phyloP scores from a whole-genome alignment of 257 asterid species.

The Leonotis leonurus region DNA sequence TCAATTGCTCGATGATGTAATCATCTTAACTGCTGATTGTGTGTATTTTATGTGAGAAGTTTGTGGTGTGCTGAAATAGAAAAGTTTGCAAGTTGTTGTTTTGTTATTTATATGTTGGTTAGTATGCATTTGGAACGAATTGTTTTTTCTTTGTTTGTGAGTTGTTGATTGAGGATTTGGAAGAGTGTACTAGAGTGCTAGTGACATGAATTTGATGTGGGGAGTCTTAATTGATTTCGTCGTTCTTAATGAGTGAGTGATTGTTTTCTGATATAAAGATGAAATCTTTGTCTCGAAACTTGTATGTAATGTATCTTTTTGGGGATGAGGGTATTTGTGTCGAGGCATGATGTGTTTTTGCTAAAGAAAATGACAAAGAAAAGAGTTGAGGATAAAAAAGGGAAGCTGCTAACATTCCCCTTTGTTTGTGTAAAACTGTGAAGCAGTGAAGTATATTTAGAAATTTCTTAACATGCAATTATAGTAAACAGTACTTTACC shows the following conservation, averaged over 20 bases:
- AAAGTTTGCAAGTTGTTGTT: background rate
- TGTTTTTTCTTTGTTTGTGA: background rate
- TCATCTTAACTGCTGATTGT: slow-evolving; percentile 1
- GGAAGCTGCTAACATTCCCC: background rate
- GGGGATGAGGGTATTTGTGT: background rate
- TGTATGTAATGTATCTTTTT: no score
- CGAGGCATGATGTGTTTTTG: background rate
- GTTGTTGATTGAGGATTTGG: background rate
- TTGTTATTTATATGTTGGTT: background rate
- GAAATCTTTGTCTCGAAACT: no score
- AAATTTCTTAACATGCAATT: background rate
- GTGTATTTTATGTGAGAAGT: background rate
- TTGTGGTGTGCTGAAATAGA: background rate
- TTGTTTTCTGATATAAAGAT: background rate
- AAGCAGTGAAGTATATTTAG: background rate
- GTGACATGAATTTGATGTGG: background rate
- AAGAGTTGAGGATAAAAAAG: background rate
- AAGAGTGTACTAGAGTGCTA: background rate
- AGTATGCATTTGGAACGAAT: background rate
- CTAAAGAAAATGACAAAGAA: background rate
- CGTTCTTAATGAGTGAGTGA: background rate
- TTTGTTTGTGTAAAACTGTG: background rate
- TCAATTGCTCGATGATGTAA: slow-evolving; percentile 80
- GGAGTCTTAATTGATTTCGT: background rate
- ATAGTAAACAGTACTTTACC: background rate